Evolutionary conservation across 2,329 filamentous ascomycete genomes (phyloP).

Genomic region (Pseudomassariella vexata): DNA sequence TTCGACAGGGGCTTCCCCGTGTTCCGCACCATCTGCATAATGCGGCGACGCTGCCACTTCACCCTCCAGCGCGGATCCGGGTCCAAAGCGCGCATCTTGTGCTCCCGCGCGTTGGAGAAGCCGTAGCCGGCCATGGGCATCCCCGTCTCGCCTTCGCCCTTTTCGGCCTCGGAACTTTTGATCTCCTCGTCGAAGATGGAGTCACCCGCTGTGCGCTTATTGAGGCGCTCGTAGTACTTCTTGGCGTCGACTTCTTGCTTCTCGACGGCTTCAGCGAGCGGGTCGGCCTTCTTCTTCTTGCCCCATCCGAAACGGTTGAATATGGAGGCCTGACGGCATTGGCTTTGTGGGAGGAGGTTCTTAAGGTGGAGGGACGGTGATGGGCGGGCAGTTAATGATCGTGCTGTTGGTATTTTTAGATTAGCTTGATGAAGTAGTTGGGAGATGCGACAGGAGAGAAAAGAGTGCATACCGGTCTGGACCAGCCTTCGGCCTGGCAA

Average conservation of each 20-base stretch:
- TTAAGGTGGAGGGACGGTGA: constrained; percentile 17
- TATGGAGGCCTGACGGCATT: constrained; percentile 38
- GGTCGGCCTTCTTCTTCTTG: constrained; percentile 19
- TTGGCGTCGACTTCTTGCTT: constrained; percentile 35
- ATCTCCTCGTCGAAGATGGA: constrained; percentile 60
- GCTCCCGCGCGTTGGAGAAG: constrained; percentile 39
- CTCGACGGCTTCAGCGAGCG: constrained; percentile 21
- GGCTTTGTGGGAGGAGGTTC: constrained; percentile 23
- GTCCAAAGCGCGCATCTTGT: constrained; percentile 61
- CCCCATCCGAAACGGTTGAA: constrained; percentile 35
- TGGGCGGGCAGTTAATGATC: constrained; percentile 12
- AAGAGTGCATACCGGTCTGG: constrained; percentile 46
- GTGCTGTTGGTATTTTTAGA: constrained; percentile 9
- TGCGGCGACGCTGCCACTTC: constrained; percentile 78
- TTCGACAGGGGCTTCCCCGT: constrained; percentile 62
- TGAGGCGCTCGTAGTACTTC: constrained; percentile 34
- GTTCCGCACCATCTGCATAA: constrained; percentile 67
- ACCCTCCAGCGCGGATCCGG: constrained; percentile 67
- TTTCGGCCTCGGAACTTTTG: constrained; percentile 22
- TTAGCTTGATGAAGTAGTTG: constrained; percentile 4
- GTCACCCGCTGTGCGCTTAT: constrained; percentile 40
- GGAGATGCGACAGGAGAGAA: constrained; percentile 11
- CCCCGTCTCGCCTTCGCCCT: constrained; percentile 1
- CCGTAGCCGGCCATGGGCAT: constrained; percentile 9
- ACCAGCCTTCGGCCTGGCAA: constrained; percentile 57